Evolutionary conservation across 805 yeast genomes (phyloP).

Genomic region (Candida vaughaniae): DNA sequence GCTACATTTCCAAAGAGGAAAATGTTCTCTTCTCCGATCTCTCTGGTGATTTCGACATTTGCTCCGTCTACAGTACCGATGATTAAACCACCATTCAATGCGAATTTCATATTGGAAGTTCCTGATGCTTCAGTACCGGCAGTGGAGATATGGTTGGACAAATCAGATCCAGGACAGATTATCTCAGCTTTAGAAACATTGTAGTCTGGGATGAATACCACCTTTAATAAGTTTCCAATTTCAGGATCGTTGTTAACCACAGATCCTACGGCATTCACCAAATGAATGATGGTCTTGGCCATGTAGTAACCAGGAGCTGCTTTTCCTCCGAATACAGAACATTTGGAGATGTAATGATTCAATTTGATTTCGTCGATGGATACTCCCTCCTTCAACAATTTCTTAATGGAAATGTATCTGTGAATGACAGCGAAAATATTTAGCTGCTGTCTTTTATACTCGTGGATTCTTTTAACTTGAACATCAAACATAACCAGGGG

Average conservation of each 20-base stretch:
- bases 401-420: conserved; percentile 76
- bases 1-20: conserved; percentile 89
- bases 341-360: conserved; percentile 67
- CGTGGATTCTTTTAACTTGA: conserved; percentile 94
- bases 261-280: conserved; percentile 76
- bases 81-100: conserved; percentile 88
- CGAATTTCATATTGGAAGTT: conserved; percentile 94
- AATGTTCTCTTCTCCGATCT: conserved; percentile 89
- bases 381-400: conserved; percentile 51
- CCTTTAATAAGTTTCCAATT: conserved; percentile 74
- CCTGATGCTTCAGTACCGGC: conserved; percentile 98
- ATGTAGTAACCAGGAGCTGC: conserved; percentile 98
- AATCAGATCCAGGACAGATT: conserved; percentile 84
- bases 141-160: conserved; percentile 91
- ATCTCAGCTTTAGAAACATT: conserved; percentile 93
- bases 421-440: conserved; percentile 87
- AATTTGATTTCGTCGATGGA: conserved; percentile 51
- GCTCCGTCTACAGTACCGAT: conserved; percentile 98
- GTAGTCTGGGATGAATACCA: conserved; percentile 87
- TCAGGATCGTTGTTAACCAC: conserved; percentile 79
- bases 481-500: conserved; percentile 79
- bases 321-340: conserved; percentile 87
- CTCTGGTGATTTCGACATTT: conserved; percentile 90
- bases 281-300: conserved; percentile 87
- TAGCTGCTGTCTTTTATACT: conserved; percentile 92